Evolutionary conservation across 2,329 filamentous ascomycete genomes (phyloP).

Genomic region (Pseudogymnoascus destructans): DNA sequence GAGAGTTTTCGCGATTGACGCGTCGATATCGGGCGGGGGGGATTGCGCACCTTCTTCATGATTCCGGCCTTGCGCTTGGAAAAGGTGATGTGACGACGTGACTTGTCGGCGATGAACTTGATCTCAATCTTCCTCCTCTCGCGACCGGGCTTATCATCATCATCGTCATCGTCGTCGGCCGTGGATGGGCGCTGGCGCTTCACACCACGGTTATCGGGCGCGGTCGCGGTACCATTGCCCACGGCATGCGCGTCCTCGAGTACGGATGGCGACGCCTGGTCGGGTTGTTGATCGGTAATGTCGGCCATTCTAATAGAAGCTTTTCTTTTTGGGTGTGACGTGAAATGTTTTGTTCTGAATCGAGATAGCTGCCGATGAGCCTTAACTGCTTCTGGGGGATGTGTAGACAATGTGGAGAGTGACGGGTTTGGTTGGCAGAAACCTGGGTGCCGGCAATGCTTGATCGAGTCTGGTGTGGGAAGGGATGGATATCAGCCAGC

Average conservation of each 20-base stretch:
- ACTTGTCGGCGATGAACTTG: constrained; percentile 99
- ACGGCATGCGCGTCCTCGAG: constrained; percentile 59
- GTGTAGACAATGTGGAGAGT: constrained; percentile 7
- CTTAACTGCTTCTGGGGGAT: constrained; percentile 27
- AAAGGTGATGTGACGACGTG: constrained; percentile 97
- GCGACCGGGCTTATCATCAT: constrained; percentile 93
- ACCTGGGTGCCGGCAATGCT: not conserved
- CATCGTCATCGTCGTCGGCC: constrained; percentile 89
- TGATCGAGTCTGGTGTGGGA: constrained; percentile 5
- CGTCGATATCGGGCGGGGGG: constrained; percentile 17
- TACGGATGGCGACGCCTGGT: constrained; percentile 60
- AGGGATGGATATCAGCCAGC: not conserved
- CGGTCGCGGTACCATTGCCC: constrained; percentile 39
- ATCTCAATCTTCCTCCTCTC: constrained; percentile 99
- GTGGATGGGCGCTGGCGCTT: constrained; percentile 77
- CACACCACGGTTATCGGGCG: constrained; percentile 62
- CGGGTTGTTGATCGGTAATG: constrained; percentile 59
- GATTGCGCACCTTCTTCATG: constrained; percentile 88
- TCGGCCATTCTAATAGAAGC: constrained; percentile 42
- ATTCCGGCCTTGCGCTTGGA: constrained; percentile 99
- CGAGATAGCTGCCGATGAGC: constrained; percentile 21
- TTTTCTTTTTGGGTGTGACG: constrained; percentile 25
- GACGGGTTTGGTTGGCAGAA: constrained; percentile 5
- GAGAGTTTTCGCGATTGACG: constrained; percentile 1
- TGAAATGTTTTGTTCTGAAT: constrained; percentile 26